Percentiles rank a stretch among this genome's conserved stretches.
phyloP scores from a whole-genome alignment of 805 yeast species.

The Tetrapisispora nanseiensis region DNA sequence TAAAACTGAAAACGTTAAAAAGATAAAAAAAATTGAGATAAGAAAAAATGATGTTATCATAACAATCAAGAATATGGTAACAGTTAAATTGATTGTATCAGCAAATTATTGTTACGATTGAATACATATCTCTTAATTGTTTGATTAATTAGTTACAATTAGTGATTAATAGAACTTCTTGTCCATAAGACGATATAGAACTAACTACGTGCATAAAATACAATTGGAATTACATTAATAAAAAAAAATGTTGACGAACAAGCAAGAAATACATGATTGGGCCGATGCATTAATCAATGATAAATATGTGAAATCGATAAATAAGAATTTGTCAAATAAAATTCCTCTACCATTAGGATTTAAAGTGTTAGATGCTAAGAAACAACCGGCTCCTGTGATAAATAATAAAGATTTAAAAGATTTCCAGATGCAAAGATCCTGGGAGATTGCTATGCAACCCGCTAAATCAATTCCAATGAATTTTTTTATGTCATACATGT shows the following conservation, averaged over 20 bases:
- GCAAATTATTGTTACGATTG: no score
- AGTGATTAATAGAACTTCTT: no score
- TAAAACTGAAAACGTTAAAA: no score
- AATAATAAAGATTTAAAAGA: constrained; percentile 5
- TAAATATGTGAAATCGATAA: constrained; percentile 7
- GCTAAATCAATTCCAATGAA: constrained; percentile 87
- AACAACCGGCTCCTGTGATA: neutral
- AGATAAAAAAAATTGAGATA: no score
- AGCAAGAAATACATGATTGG: constrained; percentile 8
- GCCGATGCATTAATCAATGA: constrained; percentile 7
- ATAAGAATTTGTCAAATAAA: constrained; percentile 6
- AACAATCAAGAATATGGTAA: no score
- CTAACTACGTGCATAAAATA: no score
- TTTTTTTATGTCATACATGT: constrained; percentile 80
- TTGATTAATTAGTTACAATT: no score
- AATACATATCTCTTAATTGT: no score
- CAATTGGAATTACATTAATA: no score
- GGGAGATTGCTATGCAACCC: constrained; percentile 79
- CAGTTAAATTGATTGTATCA: no score
- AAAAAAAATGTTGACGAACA: neutral
- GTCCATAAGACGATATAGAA: no score
- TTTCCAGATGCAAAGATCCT: constrained; percentile 50
- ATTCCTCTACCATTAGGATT: constrained; percentile 25
- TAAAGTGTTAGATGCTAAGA: neutral
- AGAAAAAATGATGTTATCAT: no score